These are phyloP conservation scores for Isatis tinctoria DNA, from an alignment of 345 rosid species.

Conservation along the genomic window DNA sequence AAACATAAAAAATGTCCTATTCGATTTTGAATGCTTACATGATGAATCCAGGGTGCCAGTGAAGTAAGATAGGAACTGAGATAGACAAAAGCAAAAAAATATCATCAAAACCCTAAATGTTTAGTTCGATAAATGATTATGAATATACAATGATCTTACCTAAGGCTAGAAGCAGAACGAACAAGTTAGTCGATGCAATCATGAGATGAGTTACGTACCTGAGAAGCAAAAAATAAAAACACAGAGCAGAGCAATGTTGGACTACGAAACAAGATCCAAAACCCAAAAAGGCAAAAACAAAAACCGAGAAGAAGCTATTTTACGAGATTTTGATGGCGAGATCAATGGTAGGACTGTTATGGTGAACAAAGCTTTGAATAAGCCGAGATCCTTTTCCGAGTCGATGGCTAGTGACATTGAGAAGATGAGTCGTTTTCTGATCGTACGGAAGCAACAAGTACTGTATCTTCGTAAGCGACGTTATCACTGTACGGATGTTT, in stretches of 20 bases:
- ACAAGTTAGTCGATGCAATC: constrained; percentile 43
- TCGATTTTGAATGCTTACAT: constrained; percentile 37
- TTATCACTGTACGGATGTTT: constrained; percentile 34
- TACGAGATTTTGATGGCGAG: constrained; percentile 48
- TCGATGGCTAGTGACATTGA: constrained; percentile 40
- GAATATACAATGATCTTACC: constrained; percentile 34
- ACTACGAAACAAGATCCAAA: neutral
- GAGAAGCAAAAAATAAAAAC: neutral
- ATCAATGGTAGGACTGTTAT: constrained; percentile 38
- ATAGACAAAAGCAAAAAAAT: constrained; percentile 9
- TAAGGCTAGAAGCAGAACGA: constrained; percentile 43
- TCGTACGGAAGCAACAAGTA: constrained; percentile 47
- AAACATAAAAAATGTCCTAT: neutral
- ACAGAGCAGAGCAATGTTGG: neutral
- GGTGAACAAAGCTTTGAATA: constrained; percentile 39
- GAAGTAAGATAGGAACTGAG: constrained; percentile 52
- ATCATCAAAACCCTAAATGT: neutral
- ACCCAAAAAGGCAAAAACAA: neutral
- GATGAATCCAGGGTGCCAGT: constrained; percentile 65
- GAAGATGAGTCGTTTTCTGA: constrained; percentile 26
- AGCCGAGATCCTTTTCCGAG: constrained; percentile 40
- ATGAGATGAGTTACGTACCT: constrained; percentile 47
- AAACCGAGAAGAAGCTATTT: neutral
- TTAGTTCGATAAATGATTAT: neutral
- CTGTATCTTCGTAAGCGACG: constrained; percentile 39